These are phyloP conservation scores for Thalassiosira mediterranea DNA, from an alignment of 352 stramenopile species.

Conservation along the genomic window DNA sequence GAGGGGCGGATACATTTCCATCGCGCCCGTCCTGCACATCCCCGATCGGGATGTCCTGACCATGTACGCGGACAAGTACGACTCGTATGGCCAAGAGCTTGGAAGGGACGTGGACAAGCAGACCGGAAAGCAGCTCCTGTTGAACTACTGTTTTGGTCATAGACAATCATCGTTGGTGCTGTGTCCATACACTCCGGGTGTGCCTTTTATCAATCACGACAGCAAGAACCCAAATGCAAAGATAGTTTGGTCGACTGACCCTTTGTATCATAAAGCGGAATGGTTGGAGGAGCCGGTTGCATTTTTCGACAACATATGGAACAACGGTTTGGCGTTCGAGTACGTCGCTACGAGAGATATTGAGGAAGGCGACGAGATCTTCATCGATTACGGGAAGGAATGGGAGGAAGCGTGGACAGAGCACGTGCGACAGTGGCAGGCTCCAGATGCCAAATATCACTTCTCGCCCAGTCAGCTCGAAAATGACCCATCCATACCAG, in stretches of 20 bases:
- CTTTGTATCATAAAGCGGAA: slow-evolving; percentile 55
- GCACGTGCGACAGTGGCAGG: slow-evolving; percentile 63
- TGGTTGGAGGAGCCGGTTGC: slow-evolving; percentile 44
- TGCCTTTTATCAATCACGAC: slow-evolving; percentile 74
- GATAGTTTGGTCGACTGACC: slow-evolving; percentile 52
- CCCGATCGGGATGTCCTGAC: slow-evolving; percentile 34
- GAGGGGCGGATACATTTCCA: slow-evolving; percentile 60
- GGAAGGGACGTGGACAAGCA: slow-evolving; percentile 26
- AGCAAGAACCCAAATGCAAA: slow-evolving; percentile 54
- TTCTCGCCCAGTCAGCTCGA: too few species aligned
- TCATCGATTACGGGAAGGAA: slow-evolving; percentile 75
- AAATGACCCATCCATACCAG: too few species aligned
- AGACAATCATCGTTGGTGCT: slow-evolving; percentile 58
- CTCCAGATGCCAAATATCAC: too few species aligned
- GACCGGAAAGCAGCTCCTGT: slow-evolving; percentile 49
- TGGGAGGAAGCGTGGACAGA: slow-evolving; percentile 79
- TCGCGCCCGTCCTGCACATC: slow-evolving; percentile 72
- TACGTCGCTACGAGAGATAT: slow-evolving; percentile 63
- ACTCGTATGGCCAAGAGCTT: too few species aligned
- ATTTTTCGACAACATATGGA: slow-evolving; percentile 61
- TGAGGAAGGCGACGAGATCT: slow-evolving; percentile 65
- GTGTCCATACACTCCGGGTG: slow-evolving; percentile 62
- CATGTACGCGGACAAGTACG: slow-evolving; percentile 54
- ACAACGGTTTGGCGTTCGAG: slow-evolving; percentile 54
- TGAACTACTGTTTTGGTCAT: slow-evolving; percentile 75